Conservation (phyloP, 257 asterid species). For the Rhazya stricta region DNA sequence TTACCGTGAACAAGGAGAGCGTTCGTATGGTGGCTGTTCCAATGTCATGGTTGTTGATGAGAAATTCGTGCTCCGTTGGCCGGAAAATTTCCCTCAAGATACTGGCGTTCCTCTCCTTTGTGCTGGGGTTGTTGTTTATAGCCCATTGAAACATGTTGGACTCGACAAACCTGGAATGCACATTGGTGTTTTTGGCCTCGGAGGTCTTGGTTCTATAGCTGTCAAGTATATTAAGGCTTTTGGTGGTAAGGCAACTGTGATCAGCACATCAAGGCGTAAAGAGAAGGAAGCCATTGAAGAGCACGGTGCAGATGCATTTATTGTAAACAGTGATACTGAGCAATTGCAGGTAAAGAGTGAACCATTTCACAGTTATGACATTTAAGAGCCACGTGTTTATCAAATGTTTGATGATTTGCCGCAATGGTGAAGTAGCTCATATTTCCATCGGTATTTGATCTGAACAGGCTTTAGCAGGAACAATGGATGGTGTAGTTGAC, state of each 20-base stretch:
- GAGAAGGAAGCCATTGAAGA: neutral
- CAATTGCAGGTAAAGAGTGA: neutral
- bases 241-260: constrained; percentile 34
- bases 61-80: constrained; percentile 17
- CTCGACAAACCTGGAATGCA: constrained; percentile 37
- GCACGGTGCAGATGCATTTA: neutral
- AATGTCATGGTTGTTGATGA: constrained; percentile 35
- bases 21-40: neutral
- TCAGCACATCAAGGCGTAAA: neutral
- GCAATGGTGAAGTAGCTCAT: neutral
- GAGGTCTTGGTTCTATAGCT: constrained; percentile 45
- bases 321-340: neutral
- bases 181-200: constrained; percentile 46
- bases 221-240: constrained; percentile 47
- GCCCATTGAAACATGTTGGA: constrained; percentile 36
- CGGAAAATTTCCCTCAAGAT: constrained; percentile 23
- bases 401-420: neutral
- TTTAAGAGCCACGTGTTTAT: neutral
- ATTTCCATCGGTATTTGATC: no score
- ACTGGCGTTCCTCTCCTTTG: constrained; percentile 40
- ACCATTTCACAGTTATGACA: no score
- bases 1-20: neutral
- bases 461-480: neutral
- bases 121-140: constrained; percentile 42
- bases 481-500: neutral